Evolutionary conservation across 768 basidiomycete genomes (phyloP), one percentile per base, ranked within the genome.

Genomic region (Kwoniella botswanensis): DNA sequence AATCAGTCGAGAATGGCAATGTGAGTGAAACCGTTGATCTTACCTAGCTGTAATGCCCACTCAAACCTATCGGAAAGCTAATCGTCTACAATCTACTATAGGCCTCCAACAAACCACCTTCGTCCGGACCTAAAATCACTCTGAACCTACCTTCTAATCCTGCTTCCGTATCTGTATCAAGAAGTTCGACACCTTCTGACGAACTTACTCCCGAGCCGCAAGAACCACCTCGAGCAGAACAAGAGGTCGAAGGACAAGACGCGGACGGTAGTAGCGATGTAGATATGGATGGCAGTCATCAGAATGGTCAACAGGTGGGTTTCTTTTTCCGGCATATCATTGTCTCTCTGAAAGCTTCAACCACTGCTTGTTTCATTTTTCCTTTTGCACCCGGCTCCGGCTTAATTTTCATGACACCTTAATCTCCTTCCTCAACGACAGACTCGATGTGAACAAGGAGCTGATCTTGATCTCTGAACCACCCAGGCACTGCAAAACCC

Each of bases 141-240:
- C 46, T 73, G 11, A 68, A 74, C 13, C 44, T 70, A 15, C 70
- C 75, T 4, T 43, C 65, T 4, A 43, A 26, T 26, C n/a, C 76
- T n/a, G 62, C 63, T 29, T 61, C 59, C 6, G 22, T 41, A 26
- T n/a, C 76, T n/a, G 62, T 57, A 26, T 61, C 59, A 12, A 35
- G 58, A 26, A 29, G 42, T n/a, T 24, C 50, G n/a, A 65, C 71
- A 13, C 68, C 70, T n/a, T 67, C 73, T 4, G 77, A 73, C 43
- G 74, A 76, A 7, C 68, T 78, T 10, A 78, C 76, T 3, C 76
- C 75, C 0, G 77, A 72, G n/a, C 73, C 75, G 9, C 71, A 74
- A 22, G 71, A 65, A 7, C 59, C 18, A n/a, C 35, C 59, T 22
- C 70, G 64, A 22, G 66, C 24, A 5, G 35, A 35, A 7, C 68